Conservation (phyloP, 2,329 filamentous ascomycete species). For the Ophiosphaerella korrae region DNA sequence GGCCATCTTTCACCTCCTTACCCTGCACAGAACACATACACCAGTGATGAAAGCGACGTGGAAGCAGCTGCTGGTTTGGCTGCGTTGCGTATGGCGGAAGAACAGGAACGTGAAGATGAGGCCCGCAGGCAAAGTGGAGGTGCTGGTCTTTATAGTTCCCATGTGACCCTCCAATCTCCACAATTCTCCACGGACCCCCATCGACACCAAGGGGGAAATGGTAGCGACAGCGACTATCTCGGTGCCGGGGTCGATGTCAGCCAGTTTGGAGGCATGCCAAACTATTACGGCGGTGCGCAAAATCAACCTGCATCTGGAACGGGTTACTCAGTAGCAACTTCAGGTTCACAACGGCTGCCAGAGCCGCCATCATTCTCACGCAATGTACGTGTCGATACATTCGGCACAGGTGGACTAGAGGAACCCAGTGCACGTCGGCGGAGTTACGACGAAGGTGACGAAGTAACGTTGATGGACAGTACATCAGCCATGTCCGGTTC, state of each 20-base stretch:
- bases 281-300: constrained; percentile 64
- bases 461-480: constrained; percentile 58
- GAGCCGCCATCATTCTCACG: constrained; percentile 56
- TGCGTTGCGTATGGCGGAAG: constrained; percentile 82
- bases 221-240: constrained; percentile 72
- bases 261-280: constrained; percentile 69
- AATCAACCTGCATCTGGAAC: constrained; percentile 46
- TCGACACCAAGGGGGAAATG: constrained; percentile 26
- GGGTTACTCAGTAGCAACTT: constrained; percentile 50
- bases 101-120: constrained; percentile 69
- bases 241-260: constrained; percentile 68
- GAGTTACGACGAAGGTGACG: constrained; percentile 93
- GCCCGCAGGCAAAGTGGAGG: constrained; percentile 64
- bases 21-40: constrained; percentile 34
- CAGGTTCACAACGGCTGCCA: constrained; percentile 53
- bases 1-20: constrained; percentile 47
- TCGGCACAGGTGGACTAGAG: constrained; percentile 86
- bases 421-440: constrained; percentile 73
- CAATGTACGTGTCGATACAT: constrained; percentile 80
- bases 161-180: constrained; percentile 48
- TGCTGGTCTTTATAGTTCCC: constrained; percentile 57
- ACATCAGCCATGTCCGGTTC: constrained; percentile 31
- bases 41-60: constrained; percentile 78
- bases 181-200: constrained; percentile 47
- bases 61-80: constrained; percentile 84